Base-by-base conservation (phyloP, 768 basidiomycete genomes). In the Tremella yokohamensis region DNA sequence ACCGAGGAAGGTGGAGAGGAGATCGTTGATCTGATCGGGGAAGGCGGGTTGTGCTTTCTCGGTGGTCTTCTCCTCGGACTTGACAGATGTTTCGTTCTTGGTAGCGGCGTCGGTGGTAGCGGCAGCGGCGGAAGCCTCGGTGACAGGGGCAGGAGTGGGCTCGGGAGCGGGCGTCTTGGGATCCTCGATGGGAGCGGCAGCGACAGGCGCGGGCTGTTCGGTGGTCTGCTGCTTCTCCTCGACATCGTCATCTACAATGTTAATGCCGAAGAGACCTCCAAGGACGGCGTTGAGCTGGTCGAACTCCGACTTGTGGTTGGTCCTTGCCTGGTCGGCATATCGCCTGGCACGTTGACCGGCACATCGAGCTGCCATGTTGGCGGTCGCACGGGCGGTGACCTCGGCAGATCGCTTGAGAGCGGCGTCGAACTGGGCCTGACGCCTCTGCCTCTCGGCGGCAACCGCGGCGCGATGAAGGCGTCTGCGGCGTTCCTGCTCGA, bases 1-100 rank as follows among this genome's bases (percentile, higher is more conserved):
- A 53, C 72, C 72, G 40, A 70, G 60, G 58, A 69, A 68, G 15
- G 65, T 61, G 18, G 63, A 65, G 48, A 73, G 63, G 20, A 73
- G 57, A 40, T 66, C 52, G 67, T 70, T 73, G 55, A 73, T 42
- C 37, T 64, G 56, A 22, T 63, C 52, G n/a, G 72, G 69, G 57
- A 69, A 52, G 12, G 38, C 57, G 8, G 50, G 24, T 15, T 40
- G 15, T 1, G 39, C 11, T n/a, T 42, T 40, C 16, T 40, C 52
- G 19, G 34, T 40, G 15, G 51, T 8, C n/a, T 54, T 18, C 45
- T 48, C 40, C 34, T 50, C 47, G 26, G 38, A 34, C 13, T 19
- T 34, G 29, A 34, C n/a, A n/a, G n/a, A n/a, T n/a, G n/a, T n/a
- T n/a, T n/a, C n/a, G n/a, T n/a, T n/a, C 13, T 24, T 18, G 29